These are phyloP conservation scores for Phytophthora podocarpi DNA, from an alignment of 352 stramenopile species.

Conservation along the genomic window DNA sequence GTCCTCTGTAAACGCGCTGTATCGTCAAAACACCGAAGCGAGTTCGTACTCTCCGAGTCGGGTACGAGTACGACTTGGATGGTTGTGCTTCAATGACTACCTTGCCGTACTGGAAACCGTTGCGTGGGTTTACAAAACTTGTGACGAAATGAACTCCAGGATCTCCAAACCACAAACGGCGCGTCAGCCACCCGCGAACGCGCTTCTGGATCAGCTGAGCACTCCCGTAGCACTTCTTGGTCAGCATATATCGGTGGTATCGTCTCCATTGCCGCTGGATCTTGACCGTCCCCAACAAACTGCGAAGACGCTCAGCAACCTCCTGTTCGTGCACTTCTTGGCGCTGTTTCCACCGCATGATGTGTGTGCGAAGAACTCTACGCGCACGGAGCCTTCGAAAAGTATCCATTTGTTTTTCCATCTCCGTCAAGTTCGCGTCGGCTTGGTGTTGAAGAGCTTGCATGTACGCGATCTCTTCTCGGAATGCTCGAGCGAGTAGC, in stretches of 20 bases:
- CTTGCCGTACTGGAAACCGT: constrained; percentile 59
- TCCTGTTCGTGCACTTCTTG: constrained; percentile 38
- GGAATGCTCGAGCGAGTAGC: constrained; percentile 50
- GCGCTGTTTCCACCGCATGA: constrained; percentile 44
- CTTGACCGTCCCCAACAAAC: constrained; percentile 51
- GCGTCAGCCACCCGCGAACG: constrained; percentile 69
- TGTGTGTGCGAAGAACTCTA: constrained; percentile 49
- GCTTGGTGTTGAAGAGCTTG: constrained; percentile 46
- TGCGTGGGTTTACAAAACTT: constrained; percentile 44
- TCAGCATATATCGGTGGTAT: constrained; percentile 42
- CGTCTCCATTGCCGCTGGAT: constrained; percentile 70
- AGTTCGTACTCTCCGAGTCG: constrained; percentile 51
- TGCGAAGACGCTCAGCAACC: constrained; percentile 45
- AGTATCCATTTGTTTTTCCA: constrained; percentile 48
- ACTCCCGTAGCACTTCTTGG: constrained; percentile 58
- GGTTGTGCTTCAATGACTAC: constrained; percentile 42
- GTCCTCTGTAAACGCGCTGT: constrained; percentile 60
- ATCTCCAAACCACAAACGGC: constrained; percentile 67
- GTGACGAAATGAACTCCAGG: constrained; percentile 48
- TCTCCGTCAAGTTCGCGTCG: constrained; percentile 45
- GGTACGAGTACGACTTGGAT: constrained; percentile 60
- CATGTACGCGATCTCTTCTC: constrained; percentile 69
- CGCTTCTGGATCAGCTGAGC: constrained; percentile 58
- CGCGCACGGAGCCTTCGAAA: constrained; percentile 60
- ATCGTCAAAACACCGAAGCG: constrained; percentile 38